phyloP scores from a whole-genome alignment of 2,329 filamentous ascomycete genomes.

The Akanthomyces uredinophilus region DNA sequence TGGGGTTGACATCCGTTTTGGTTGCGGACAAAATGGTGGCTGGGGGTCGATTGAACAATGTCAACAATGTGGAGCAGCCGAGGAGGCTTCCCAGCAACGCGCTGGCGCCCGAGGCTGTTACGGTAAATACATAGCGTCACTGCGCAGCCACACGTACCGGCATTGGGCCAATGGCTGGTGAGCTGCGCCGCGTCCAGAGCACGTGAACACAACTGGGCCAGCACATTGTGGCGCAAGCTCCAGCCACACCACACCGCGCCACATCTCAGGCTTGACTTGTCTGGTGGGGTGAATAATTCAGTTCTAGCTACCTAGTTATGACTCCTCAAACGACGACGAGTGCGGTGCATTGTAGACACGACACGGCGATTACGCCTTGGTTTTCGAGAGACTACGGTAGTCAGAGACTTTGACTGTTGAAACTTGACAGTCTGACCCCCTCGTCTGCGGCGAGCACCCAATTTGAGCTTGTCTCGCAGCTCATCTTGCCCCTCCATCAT shows the following conservation, averaged over 20 bases:
- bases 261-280: constrained; percentile 7
- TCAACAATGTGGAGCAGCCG: constrained; percentile 20
- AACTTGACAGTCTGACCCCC: neutral
- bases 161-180: neutral
- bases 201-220: neutral
- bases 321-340: constrained; percentile 10
- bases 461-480: neutral
- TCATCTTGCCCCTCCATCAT: constrained; percentile 38
- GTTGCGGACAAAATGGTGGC: constrained; percentile 20
- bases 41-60: constrained; percentile 18
- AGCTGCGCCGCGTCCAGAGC: neutral
- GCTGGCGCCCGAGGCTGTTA: constrained; percentile 32
- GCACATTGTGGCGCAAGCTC: neutral
- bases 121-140: constrained; percentile 18
- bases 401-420: no score
- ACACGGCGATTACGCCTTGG: neutral
- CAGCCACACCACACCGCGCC: constrained; percentile 3
- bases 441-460: neutral
- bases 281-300: constrained; percentile 16
- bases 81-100: constrained; percentile 20
- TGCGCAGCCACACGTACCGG: constrained; percentile 1
- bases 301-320: neutral
- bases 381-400: neutral
- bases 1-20: constrained; percentile 17
- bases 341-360: neutral